Evolutionary conservation across 306 rosid genomes (phyloP), one percentile per base, ranked within the genome.

Genomic region (Mucuna pruriens): DNA sequence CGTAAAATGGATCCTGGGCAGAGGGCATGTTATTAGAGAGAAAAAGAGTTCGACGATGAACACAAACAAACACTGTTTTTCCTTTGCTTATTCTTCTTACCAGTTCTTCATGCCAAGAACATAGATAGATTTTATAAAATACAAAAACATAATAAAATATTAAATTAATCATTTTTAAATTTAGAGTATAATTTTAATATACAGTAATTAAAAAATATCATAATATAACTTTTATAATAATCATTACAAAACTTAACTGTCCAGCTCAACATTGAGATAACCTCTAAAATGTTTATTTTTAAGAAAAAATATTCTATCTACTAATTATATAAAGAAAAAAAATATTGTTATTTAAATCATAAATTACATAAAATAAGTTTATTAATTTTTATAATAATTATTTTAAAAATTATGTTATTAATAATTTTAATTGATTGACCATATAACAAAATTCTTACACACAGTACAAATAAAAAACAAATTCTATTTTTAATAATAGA

Each of bases 1-100:
- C 97, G 82, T 95, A 95, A 76, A 95, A 95, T n/a, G 98, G 98
- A 88, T 95, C 98, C 51, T 92, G 95, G 74, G 97, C 97, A 16
- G 92, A 95, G 75, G 97, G 97, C 98, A 92, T 94, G 79, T 66
- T 85, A 78, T 51, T 31, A 13, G 26, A 76, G 67, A 51, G 49
- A 76, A 13, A 3, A 71, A 58, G 46, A 72, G 17, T 49, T 10
- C 45, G 58, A 33, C 34, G 17, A 9, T 31, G 23, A 58, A 5
- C 38, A 26, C 63, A 55, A 40, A 48, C 82, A 29, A 29, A 3
- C 31, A 1, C 3, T 25, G 64, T 8, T 10, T 23, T 22, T 7
- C 12, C 11, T 69, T 69, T 44, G 75, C 22, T 42, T 39, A 29
- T 65, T 38, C 17, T 0, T 38, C 4, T 63, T 61, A 12, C 20